Evolutionary conservation across 345 rosid genomes (phyloP).

Genomic region (Mallotus nudiflorus): DNA sequence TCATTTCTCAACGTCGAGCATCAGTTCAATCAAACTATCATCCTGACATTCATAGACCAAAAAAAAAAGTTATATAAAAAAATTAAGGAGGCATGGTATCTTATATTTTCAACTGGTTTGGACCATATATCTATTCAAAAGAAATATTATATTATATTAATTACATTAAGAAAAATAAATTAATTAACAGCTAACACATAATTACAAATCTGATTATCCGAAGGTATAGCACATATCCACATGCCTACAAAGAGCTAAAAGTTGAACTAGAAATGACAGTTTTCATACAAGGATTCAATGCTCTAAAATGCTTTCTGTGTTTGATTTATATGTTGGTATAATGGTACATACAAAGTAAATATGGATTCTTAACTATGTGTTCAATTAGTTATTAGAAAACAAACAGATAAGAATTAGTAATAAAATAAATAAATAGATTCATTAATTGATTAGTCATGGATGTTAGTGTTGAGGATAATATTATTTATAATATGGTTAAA

Average conservation of each 20-base stretch:
- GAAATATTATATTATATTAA: too few species aligned
- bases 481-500: background rate
- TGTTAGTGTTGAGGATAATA: background rate
- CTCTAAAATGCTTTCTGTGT: background rate
- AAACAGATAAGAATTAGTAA: conserved; percentile 8
- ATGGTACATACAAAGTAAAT: background rate
- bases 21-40: too few species aligned
- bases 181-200: too few species aligned
- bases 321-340: background rate
- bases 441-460: background rate
- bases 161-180: too few species aligned
- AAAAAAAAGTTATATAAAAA: background rate
- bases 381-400: background rate
- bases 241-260: background rate
- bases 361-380: background rate
- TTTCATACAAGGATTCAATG: conserved; percentile 1
- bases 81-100: too few species aligned
- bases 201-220: background rate
- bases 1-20: too few species aligned
- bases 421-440: background rate
- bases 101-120: background rate
- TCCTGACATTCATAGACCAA: too few species aligned
- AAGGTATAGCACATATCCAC: background rate
- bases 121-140: background rate
- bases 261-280: background rate